Base-by-base conservation (phyloP, 139 green algal genomes). In the Nannochloris sp. region DNA sequence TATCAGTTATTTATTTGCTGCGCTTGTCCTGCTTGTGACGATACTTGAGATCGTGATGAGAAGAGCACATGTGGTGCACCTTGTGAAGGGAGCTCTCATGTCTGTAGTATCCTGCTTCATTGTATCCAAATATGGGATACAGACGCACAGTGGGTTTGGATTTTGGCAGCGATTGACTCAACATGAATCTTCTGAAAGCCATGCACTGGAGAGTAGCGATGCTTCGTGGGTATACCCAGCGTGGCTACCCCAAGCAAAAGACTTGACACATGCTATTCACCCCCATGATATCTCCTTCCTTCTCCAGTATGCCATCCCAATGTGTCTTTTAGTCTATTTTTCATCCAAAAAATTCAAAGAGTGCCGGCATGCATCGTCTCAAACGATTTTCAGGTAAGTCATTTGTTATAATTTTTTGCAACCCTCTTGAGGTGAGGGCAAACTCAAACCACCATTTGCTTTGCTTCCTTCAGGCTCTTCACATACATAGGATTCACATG, bases 111-210 rank as follows among this genome's bases (percentile, higher is more conserved):
- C 15, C 40, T 60, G 14, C 18, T 54, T 23, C 19, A 25, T n/a
- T 19, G 5, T 53, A 53, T 53, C 46, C 16, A 21, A 36, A 19
- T 18, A 37, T 8, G 64, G 64, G 18, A 25, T 62, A 48, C 25
- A 50, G 9, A 16, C n/a, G 27, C 64, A 70, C 29, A 57, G 29
- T 19, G 64, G 64, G n/a, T 54, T 23, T 61, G 70, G 63, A 21
- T 76, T 76, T 21, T 76, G 70, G 70, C 40, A 60, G 10, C 54
- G 64, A 4, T 55, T 76, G 2, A 76, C 70, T 2, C 44, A 72
- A 54, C 69, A 71, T 34, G 68, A 71, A 31, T 18, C 61, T 4
- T 37, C 59, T 25, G 55, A 54, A 54, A 21, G 11, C n/a, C 6
- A 56, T 18, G 15, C 10, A 40, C 2, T 40, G 34, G 34, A 40